Evolutionary conservation across 305 asterid species (phyloP).

Genomic region (Withania somnifera): DNA sequence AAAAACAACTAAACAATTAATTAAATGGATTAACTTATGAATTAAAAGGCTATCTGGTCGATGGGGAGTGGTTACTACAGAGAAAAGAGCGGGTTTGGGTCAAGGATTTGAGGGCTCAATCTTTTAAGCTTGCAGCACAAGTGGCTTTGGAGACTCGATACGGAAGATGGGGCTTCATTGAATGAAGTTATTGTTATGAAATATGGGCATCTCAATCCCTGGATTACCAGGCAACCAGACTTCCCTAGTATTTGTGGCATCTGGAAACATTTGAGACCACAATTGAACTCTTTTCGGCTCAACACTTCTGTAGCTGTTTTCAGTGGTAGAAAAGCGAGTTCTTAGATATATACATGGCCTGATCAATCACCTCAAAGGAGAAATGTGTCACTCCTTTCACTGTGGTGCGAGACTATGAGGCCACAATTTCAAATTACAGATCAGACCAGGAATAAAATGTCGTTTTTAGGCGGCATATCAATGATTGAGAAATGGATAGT

Average conservation of each 20-base stretch:
- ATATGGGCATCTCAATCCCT: background rate
- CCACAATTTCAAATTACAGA: background rate
- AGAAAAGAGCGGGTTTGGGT: background rate
- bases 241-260: background rate
- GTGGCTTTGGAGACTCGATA: background rate
- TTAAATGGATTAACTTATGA: background rate
- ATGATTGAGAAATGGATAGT: background rate
- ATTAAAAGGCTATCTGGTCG: background rate
- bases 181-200: background rate
- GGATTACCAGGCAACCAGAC: background rate
- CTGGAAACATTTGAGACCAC: background rate
- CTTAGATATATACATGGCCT: too few species aligned
- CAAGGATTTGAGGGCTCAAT: background rate
- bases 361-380: background rate
- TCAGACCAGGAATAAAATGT: background rate
- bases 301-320: background rate
- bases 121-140: background rate
- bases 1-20: background rate
- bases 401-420: background rate
- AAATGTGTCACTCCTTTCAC: background rate
- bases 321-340: too few species aligned
- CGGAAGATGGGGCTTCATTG: background rate
- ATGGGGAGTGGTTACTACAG: background rate
- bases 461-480: background rate
- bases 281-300: background rate